These are phyloP conservation scores for Torulaspora microellipsoides DNA, from an alignment of 805 yeast species.

Conservation along the genomic window DNA sequence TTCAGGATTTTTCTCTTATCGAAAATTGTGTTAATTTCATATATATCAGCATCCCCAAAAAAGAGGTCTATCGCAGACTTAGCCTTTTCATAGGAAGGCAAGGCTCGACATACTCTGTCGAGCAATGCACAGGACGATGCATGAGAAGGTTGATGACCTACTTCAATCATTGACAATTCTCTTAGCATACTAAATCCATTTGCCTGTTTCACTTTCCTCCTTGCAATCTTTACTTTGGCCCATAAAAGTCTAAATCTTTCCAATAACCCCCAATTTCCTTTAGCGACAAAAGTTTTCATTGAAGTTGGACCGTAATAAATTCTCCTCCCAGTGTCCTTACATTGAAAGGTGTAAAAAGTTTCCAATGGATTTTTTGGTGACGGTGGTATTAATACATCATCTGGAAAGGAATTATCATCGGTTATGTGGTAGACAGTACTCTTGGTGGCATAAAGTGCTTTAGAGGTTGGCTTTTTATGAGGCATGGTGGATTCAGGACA, in stretches of 20 bases:
- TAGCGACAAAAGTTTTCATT: slow-evolving; percentile 17
- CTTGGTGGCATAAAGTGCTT: too few species aligned
- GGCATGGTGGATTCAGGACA: neutral
- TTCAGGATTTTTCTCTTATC: slow-evolving; percentile 22
- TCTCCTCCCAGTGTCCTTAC: slow-evolving; percentile 24
- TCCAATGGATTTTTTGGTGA: slow-evolving; percentile 13
- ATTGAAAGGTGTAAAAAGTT: slow-evolving; percentile 15
- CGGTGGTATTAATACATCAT: neutral
- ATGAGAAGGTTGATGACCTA: slow-evolving; percentile 9
- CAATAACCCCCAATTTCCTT: slow-evolving; percentile 17
- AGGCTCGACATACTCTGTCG: slow-evolving; percentile 6
- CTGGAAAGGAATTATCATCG: too few species aligned
- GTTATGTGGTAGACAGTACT: too few species aligned
- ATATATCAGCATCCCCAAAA: slow-evolving; percentile 15
- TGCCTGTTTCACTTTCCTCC: slow-evolving; percentile 22
- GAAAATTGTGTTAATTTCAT: slow-evolving; percentile 9
- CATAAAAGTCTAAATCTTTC: slow-evolving; percentile 23
- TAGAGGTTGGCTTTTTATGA: too few species aligned
- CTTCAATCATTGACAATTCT: slow-evolving; percentile 16
- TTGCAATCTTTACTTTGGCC: slow-evolving; percentile 24
- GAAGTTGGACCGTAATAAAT: slow-evolving; percentile 33
- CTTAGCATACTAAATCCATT: slow-evolving; percentile 14
- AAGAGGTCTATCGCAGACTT: slow-evolving; percentile 10
- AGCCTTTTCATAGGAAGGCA: slow-evolving; percentile 23
- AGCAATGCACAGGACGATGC: neutral